Base-by-base conservation (phyloP, 257 asterid genomes). In the Oldenlandia corymbosa region DNA sequence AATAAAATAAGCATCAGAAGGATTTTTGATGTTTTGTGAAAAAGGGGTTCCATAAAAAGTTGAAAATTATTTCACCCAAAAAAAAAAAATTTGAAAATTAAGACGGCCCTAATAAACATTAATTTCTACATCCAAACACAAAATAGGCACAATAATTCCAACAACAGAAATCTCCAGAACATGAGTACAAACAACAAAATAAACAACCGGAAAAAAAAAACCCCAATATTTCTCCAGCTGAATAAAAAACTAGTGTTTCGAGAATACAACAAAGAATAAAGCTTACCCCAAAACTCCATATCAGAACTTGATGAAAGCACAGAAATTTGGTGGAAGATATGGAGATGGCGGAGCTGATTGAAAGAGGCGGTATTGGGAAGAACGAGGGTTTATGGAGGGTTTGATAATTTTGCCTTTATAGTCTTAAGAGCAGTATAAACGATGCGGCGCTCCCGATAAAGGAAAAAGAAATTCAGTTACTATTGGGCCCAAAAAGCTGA, bases 241-340 rank as follows among this genome's bases (percentile, higher is more conserved):
- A 53, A 53, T 7, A 4, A 27, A 54, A 30, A 30, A 34, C 7
- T 20, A 2, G n/a, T 8, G 60, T 7, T 17, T 5, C 53, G 18
- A 18, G 18, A 1, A 20, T 47, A 17, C 18, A 18, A 18, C 21
- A 1, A 47, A 47, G 6, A 47, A 18, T 2, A 47, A 47, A 47
- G 26, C 76, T 45, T 69, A 85, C 93, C 93, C 93, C 93, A 85
- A 57, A 85, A 85, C 80, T 83, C 93, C 93, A 85, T 85, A 28
- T 58, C n/a, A 31, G 67, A 47, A 7, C 2, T 45, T 60, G 27
- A n/a, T 28, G 16, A 1, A 12, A 43, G 5, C 16, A 1, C 10
- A 23, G 56, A 30, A 30, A 24, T 21, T 34, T 1, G 20, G 37
- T 37, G 48, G 28, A 42, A 17, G 7, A 8, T 36, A 43, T n/a